Conservation (phyloP, 352 stramenopile genomes). For the Salisapilia sapeloensis region DNA sequence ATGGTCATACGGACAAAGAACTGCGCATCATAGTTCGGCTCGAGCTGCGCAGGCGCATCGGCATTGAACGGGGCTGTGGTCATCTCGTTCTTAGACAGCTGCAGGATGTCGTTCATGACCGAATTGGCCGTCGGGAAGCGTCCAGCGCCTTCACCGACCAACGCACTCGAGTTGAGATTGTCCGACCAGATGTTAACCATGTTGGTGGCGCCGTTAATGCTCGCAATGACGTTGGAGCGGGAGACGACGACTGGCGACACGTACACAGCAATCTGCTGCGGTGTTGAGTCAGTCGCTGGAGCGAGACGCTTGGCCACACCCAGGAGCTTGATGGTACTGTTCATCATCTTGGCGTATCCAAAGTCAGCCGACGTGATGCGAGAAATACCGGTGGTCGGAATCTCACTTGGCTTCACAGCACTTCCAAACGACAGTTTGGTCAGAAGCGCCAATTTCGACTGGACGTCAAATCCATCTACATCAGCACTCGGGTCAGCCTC, state of each 20-base stretch:
- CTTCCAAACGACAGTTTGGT: slow-evolving; percentile 89
- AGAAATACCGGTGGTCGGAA: slow-evolving; percentile 89
- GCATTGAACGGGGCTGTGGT: slow-evolving; percentile 78
- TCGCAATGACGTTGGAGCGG: slow-evolving; percentile 78
- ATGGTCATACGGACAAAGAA: slow-evolving; percentile 95
- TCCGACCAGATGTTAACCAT: slow-evolving; percentile 79
- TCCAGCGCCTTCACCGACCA: slow-evolving; percentile 86
- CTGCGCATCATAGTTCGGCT: slow-evolving; percentile 83
- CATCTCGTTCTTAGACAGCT: slow-evolving; percentile 77
- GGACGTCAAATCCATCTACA: slow-evolving; percentile 92
- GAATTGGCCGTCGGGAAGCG: slow-evolving; percentile 93
- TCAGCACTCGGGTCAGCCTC: slow-evolving; percentile 92
- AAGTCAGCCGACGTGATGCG: slow-evolving; percentile 87
- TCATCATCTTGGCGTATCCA: slow-evolving; percentile 91
- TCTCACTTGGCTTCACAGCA: slow-evolving; percentile 70
- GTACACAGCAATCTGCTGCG: slow-evolving; percentile 82
- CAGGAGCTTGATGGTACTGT: slow-evolving; percentile 93
- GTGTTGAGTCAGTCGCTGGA: slow-evolving; percentile 44
- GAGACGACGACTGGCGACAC: slow-evolving; percentile 89
- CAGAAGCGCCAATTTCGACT: slow-evolving; percentile 92
- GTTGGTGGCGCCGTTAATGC: slow-evolving; percentile 80
- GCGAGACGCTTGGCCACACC: slow-evolving; percentile 70
- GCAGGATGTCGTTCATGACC: slow-evolving; percentile 90
- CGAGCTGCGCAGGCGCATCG: slow-evolving; percentile 31
- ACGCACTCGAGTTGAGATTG: slow-evolving; percentile 85